Evolutionary conservation across 345 rosid genomes (phyloP).

Genomic region (Luvunga scandens): DNA sequence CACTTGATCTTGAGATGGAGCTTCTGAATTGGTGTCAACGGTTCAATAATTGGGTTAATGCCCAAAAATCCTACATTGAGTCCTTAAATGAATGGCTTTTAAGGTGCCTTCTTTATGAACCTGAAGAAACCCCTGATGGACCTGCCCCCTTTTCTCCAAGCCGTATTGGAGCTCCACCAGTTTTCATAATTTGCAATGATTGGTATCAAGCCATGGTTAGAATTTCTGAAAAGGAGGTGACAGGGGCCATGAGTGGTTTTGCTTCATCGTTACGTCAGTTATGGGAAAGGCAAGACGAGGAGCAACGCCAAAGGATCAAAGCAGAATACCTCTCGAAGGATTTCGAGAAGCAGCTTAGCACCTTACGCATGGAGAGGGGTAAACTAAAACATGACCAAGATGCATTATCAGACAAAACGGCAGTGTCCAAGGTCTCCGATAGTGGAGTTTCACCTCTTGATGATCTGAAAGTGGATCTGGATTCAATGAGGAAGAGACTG

Average conservation of each 20-base stretch:
- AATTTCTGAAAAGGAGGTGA: constrained; percentile 66
- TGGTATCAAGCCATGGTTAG: constrained; percentile 77
- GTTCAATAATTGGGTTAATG: constrained; percentile 67
- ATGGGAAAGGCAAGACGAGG: constrained; percentile 92
- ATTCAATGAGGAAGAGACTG: constrained; percentile 73
- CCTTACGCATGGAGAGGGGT: constrained; percentile 55
- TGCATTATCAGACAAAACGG: constrained; percentile 54
- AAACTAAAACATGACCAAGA: constrained; percentile 59
- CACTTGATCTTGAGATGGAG: constrained; percentile 75
- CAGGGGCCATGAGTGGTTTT: constrained; percentile 61
- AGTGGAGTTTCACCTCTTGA: constrained; percentile 72
- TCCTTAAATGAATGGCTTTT: constrained; percentile 84
- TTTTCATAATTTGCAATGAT: constrained; percentile 82
- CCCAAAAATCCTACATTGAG: constrained; percentile 68
- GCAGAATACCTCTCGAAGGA: constrained; percentile 80
- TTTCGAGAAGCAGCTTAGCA: constrained; percentile 66
- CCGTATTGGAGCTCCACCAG: constrained; percentile 75
- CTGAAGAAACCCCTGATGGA: constrained; percentile 80
- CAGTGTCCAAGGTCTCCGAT: constrained; percentile 52
- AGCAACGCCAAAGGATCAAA: constrained; percentile 67
- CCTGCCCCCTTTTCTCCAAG: constrained; percentile 84
- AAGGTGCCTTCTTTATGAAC: constrained; percentile 61
- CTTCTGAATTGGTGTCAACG: constrained; percentile 73
- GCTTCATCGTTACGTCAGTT: constrained; percentile 62
- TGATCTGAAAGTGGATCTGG: constrained; percentile 87